Percentiles rank a stretch among this genome's conserved stretches.
Conservation (phyloP, 805 yeast genomes). For the Myxozyma vanderwaltii region DNA sequence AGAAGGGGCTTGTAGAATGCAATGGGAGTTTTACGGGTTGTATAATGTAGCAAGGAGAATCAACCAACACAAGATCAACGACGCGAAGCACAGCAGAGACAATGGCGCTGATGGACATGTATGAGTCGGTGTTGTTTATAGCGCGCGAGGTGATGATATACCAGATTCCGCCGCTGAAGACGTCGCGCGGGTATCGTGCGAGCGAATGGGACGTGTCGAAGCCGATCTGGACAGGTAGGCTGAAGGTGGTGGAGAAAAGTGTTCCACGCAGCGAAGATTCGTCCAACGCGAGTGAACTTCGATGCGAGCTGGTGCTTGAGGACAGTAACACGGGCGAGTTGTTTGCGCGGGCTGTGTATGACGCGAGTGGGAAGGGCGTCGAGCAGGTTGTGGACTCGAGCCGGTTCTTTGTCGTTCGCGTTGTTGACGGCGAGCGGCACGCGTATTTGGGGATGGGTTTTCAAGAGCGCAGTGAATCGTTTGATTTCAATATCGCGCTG, state of each 20-base stretch:
- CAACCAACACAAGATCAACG: no score
- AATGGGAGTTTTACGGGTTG: no score
- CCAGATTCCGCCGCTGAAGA: slow-evolving; percentile 40
- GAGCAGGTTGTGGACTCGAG: slow-evolving; percentile 42
- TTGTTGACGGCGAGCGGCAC: slow-evolving; percentile 41
- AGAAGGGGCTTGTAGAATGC: no score
- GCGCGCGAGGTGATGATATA: slow-evolving; percentile 37
- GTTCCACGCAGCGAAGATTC: background rate
- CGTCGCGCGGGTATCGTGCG: slow-evolving; percentile 38
- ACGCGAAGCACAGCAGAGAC: no score
- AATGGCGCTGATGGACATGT: background rate
- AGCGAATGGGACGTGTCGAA: slow-evolving; percentile 43
- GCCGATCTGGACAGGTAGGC: slow-evolving; percentile 45
- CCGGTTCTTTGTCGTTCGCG: slow-evolving; percentile 44
- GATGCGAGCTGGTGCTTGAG: slow-evolving; percentile 40
- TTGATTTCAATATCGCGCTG: slow-evolving; percentile 46
- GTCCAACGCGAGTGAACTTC: slow-evolving; percentile 14
- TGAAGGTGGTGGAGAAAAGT: slow-evolving; percentile 40
- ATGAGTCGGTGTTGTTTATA: slow-evolving; percentile 30
- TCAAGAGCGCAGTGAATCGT: slow-evolving; percentile 41
- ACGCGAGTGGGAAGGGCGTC: slow-evolving; percentile 41
- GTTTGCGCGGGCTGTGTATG: slow-evolving; percentile 46
- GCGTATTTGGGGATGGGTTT: slow-evolving; percentile 50
- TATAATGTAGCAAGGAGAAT: no score
- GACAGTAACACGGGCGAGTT: slow-evolving; percentile 39